Conservation (phyloP, 352 stramenopile genomes). For the Phytopythium boreale region DNA sequence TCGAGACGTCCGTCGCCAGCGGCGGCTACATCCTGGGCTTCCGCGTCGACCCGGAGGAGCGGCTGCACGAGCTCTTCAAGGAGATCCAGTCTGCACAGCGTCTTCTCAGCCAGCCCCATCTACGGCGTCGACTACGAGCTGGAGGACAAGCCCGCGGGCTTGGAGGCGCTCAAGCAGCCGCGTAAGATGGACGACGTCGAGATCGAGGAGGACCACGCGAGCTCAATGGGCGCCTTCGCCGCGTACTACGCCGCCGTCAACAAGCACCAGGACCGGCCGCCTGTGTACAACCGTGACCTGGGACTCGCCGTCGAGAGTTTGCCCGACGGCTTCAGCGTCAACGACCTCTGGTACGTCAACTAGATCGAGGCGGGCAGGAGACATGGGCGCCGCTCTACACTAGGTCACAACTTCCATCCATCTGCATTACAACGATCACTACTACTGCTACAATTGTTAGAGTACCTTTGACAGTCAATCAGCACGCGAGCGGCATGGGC, state of each 20-base stretch:
- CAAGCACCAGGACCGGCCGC: conserved; percentile 74
- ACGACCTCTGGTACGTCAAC: conserved; percentile 69
- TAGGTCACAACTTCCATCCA: not conserved
- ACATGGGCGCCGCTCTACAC: not conserved
- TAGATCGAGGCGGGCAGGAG: conserved; percentile 6
- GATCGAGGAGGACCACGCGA: conserved; percentile 84
- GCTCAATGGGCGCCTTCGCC: conserved; percentile 86
- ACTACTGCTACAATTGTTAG: not conserved
- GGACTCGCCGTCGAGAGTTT: conserved; percentile 86
- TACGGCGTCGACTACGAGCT: conserved; percentile 89
- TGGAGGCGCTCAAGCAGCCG: conserved; percentile 69
- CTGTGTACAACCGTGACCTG: conserved; percentile 75
- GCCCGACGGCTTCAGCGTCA: conserved; percentile 66
- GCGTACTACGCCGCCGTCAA: conserved; percentile 88
- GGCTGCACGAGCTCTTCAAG: conserved; percentile 81
- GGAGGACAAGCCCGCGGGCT: conserved; percentile 63
- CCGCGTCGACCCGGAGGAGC: conserved; percentile 84
- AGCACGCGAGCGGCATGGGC: conserved; percentile 7
- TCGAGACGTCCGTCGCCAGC: conserved; percentile 79
- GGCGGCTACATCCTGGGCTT: conserved; percentile 92
- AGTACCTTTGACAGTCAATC: not conserved
- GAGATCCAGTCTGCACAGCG: conserved; percentile 80
- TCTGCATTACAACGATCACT: conserved; percentile 3
- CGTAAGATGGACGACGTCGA: conserved; percentile 85
- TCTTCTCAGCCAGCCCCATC: conserved; percentile 85